phyloP scores from a whole-genome alignment of 345 rosid genomes.

The Bruguiera parviflora region DNA sequence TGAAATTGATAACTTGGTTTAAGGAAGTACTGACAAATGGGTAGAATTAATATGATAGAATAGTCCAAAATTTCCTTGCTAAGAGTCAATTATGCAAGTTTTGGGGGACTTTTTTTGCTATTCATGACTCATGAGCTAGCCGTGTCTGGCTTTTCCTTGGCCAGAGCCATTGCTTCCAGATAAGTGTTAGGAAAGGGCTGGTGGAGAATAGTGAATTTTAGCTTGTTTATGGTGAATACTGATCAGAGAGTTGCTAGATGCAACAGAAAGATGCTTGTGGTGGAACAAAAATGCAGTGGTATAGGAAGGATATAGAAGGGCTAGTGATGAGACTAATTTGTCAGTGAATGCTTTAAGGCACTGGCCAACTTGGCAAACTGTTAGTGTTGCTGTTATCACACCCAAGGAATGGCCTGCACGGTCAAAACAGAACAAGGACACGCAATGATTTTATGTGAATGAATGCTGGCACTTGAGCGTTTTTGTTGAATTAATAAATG shows the following conservation, averaged over 20 bases:
- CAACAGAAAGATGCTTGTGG: no score
- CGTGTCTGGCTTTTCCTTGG: no score
- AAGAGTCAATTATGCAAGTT: neutral
- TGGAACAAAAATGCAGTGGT: no score
- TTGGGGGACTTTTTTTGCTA: neutral
- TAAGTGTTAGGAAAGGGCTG: neutral
- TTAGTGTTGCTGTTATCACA: neutral
- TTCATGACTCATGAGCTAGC: no score
- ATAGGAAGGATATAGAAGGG: no score
- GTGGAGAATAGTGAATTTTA: neutral
- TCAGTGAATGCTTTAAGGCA: neutral
- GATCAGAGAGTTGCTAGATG: neutral
- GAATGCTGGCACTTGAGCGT: no score
- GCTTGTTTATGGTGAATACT: neutral
- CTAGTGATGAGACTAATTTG: no score
- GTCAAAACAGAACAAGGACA: neutral
- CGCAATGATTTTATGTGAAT: neutral
- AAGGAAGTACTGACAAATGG: neutral
- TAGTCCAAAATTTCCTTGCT: no score
- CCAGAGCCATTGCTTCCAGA: neutral
- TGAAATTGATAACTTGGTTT: no score
- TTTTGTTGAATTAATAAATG: no score
- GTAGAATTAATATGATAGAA: no score
- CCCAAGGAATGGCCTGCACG: no score
- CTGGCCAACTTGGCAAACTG: neutral